phyloP scores from a whole-genome alignment of 2,329 filamentous ascomycete species.

The Aschersonia sp. region DNA sequence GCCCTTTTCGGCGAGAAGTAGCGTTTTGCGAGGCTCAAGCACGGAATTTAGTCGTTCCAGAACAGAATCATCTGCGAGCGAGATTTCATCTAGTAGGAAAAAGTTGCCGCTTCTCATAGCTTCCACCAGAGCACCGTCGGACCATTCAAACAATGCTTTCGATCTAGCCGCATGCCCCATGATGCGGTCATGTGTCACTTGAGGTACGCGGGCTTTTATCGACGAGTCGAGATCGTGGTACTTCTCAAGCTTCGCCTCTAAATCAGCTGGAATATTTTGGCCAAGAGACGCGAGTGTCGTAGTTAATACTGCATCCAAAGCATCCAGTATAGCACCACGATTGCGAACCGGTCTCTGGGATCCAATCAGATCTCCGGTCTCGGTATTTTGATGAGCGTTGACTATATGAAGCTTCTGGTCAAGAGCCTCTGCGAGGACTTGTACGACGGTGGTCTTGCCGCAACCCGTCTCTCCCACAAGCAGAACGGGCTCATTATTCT shows the following conservation, averaged over 20 bases:
- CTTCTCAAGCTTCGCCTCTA: constrained; percentile 41
- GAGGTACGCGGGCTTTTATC: constrained; percentile 30
- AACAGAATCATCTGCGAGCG: constrained; percentile 92
- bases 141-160: constrained; percentile 91
- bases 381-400: constrained; percentile 96
- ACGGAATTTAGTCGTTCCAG: constrained; percentile 93
- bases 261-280: constrained; percentile 21
- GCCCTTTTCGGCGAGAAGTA: constrained; percentile 89
- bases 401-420: constrained; percentile 69
- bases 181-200: constrained; percentile 31
- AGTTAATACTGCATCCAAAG: constrained; percentile 47
- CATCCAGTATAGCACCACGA: constrained; percentile 54
- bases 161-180: constrained; percentile 41
- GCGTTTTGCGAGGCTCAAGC: constrained; percentile 71
- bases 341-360: constrained; percentile 88
- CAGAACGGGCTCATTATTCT: constrained; percentile 85
- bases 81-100: constrained; percentile 95
- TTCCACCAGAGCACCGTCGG: constrained; percentile 81
- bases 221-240: constrained; percentile 39
- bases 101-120: constrained; percentile 84
- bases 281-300: constrained; percentile 27
- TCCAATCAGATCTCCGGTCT: constrained; percentile 93
- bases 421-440: constrained; percentile 74
- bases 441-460: constrained; percentile 93
- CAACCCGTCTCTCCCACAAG: constrained; percentile 94